Conservation (phyloP, 2,329 filamentous ascomycete genomes). For the Blastomyces gilchristii region DNA sequence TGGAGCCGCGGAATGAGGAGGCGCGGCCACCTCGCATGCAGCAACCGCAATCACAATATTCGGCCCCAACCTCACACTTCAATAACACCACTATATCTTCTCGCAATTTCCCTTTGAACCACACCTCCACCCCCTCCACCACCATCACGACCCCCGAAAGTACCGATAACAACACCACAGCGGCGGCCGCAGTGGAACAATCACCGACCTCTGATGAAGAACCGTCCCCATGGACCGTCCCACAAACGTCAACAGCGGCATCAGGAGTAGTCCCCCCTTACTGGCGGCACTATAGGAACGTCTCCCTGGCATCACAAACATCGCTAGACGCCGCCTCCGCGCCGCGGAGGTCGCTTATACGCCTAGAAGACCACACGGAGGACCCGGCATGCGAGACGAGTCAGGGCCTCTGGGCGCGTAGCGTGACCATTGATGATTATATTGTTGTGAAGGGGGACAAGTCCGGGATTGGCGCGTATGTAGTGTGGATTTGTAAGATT, state of each 20-base stretch:
- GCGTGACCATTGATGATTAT: slow-evolving; percentile 53
- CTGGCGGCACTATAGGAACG: slow-evolving; percentile 36
- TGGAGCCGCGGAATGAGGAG: slow-evolving; percentile 34
- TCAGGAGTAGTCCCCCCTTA: slow-evolving; percentile 35
- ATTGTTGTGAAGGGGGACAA: slow-evolving; percentile 48
- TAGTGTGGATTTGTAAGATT: slow-evolving; percentile 86
- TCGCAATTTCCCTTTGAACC: not conserved
- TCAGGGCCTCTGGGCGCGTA: slow-evolving; percentile 52
- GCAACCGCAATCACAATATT: slow-evolving; percentile 7
- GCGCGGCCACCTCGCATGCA: slow-evolving; percentile 24
- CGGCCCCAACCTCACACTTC: not conserved
- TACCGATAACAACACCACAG: not conserved
- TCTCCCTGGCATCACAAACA: slow-evolving; percentile 32
- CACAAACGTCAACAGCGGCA: slow-evolving; percentile 13
- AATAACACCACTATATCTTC: not conserved
- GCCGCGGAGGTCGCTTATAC: slow-evolving; percentile 35
- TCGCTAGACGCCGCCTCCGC: slow-evolving; percentile 30
- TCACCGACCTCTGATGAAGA: not conserved
- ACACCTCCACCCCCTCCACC: not conserved
- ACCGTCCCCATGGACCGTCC: not conserved
- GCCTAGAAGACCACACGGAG: slow-evolving; percentile 54
- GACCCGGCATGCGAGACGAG: slow-evolving; percentile 46
- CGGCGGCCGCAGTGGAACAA: not conserved
- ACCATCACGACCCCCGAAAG: not conserved
- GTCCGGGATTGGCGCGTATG: slow-evolving; percentile 68